Conservation (phyloP, 2,329 filamentous ascomycete species). For the Sclerotinia subarctica region DNA sequence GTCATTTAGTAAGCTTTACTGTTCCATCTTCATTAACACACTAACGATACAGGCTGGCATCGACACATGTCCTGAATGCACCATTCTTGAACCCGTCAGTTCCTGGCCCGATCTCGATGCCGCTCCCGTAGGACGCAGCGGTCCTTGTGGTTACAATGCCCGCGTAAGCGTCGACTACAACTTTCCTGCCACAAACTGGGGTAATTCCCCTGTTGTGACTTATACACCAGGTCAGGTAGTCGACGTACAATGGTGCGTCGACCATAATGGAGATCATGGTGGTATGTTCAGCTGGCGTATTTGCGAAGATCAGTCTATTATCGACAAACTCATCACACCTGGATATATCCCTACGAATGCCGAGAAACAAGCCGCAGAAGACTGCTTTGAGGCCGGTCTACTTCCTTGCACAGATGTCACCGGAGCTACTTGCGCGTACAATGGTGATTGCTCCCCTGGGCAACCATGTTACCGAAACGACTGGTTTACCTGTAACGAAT, state of each 20-base stretch:
- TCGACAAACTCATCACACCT: conserved; percentile 49
- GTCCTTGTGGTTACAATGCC: conserved; percentile 53
- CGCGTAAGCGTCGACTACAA: conserved; percentile 47
- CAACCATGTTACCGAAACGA: conserved; percentile 49
- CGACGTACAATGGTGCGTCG: conserved; percentile 54
- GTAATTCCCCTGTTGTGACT: conserved; percentile 42
- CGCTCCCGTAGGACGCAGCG: conserved; percentile 47
- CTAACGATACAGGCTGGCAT: conserved; percentile 33
- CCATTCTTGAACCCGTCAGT: conserved; percentile 51
- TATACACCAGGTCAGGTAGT: conserved; percentile 47
- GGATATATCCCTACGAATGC: conserved; percentile 48
- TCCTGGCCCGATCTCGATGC: conserved; percentile 49
- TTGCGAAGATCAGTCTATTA: conserved; percentile 50
- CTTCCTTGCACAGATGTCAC: conserved; percentile 49
- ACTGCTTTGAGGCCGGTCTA: conserved; percentile 49
- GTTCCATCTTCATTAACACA: background rate
- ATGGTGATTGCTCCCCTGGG: conserved; percentile 45
- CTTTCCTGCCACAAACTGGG: conserved; percentile 40
- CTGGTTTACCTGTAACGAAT: conserved; percentile 54
- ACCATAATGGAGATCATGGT: conserved; percentile 55
- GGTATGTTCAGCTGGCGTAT: conserved; percentile 56
- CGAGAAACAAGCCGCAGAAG: conserved; percentile 53
- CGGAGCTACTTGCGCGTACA: conserved; percentile 50
- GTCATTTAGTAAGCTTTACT: conserved; percentile 44
- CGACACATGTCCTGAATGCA: conserved; percentile 53